These are phyloP conservation scores for Cymbidium sinense DNA, from an alignment of 106 monocot genomes.

Conservation along the genomic window DNA sequence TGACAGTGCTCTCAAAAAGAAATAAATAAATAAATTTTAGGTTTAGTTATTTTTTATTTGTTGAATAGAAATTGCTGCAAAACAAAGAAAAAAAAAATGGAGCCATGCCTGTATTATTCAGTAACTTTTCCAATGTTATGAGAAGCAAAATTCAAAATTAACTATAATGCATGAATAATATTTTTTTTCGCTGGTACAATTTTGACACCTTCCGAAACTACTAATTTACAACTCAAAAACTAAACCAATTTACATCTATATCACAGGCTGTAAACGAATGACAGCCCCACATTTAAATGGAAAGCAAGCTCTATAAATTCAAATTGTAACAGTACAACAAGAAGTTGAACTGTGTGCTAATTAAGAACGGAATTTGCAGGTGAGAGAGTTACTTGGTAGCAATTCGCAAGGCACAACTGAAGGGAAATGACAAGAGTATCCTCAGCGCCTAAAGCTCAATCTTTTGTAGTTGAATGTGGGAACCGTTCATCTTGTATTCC, in stretches of 20 bases:
- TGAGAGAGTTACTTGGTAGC: too few relatives aligned
- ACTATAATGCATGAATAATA: neutral
- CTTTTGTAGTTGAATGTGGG: slow-evolving; percentile 64
- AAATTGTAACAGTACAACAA: slow-evolving; percentile 1
- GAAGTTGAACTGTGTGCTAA: slow-evolving; percentile 2
- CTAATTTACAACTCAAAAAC: neutral
- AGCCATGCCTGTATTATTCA: too few relatives aligned
- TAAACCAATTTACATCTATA: neutral
- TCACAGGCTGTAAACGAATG: neutral
- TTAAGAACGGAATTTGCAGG: neutral
- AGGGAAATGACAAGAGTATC: too few relatives aligned
- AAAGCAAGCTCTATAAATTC: neutral
- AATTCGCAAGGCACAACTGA: too few relatives aligned
- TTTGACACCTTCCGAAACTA: neutral
- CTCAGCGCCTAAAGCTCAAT: slow-evolving; percentile 14
- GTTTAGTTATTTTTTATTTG: too few relatives aligned
- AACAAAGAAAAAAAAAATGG: too few relatives aligned
- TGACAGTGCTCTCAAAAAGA: too few relatives aligned
- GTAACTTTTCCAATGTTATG: neutral
- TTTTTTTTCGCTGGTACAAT: neutral
- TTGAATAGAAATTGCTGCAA: too few relatives aligned
- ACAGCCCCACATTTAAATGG: neutral
- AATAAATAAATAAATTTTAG: too few relatives aligned
- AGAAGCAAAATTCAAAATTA: neutral
- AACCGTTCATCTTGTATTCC: slow-evolving; percentile 56